Base-by-base conservation (phyloP, 768 basidiomycete genomes). In the button mushroom (Agaricus bisporus) region DNA sequence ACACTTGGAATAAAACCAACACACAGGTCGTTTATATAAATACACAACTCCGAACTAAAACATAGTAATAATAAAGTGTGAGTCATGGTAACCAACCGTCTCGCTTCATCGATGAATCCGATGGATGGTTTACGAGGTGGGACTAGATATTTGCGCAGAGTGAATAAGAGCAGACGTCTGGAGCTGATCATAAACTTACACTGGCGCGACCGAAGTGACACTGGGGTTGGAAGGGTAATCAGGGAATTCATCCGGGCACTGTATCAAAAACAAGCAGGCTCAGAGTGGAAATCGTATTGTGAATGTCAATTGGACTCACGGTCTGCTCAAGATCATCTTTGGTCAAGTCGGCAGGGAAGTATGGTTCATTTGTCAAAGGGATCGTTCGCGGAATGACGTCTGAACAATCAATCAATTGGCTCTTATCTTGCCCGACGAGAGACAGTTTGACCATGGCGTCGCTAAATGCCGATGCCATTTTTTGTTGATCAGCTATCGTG, bases 371-470 rank as follows among this genome's bases (percentile, higher is more conserved):
- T 2, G 8, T 47, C 52, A 47, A 41, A 41, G 52, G 25, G 38
- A 47, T 54, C 6, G 74, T 67, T 2, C 54, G 52, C 4, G 75
- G 75, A 39, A 77, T 74, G 48, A 76, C 71, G 37, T 76, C 74
- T 5, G 70, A 72, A 60, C 75, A 78, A 62, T 77, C 75, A 36
- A 71, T 63, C 55, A 77, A 55, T 8, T 63, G 58, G 43, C 51
- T 59, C n/a, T 54, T 54, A 56, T 75, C 66, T 39, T 76, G 73
- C 11, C 74, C 77, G 41, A 77, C 54, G 15, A 73, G 57, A 11
- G 73, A 69, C 37, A 78, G 56, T 61, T 77, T 79, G 17, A 64
- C 61, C 72, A 78, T 74, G 14, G 71, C 75, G 12, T 64, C 64
- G n/a, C 63, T 66, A 68, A 76, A 77, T 3, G 58, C 64, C 35